Evolutionary conservation across 192 early-diverging fungal species (phyloP).

Genomic region (Coemansia sp.): DNA sequence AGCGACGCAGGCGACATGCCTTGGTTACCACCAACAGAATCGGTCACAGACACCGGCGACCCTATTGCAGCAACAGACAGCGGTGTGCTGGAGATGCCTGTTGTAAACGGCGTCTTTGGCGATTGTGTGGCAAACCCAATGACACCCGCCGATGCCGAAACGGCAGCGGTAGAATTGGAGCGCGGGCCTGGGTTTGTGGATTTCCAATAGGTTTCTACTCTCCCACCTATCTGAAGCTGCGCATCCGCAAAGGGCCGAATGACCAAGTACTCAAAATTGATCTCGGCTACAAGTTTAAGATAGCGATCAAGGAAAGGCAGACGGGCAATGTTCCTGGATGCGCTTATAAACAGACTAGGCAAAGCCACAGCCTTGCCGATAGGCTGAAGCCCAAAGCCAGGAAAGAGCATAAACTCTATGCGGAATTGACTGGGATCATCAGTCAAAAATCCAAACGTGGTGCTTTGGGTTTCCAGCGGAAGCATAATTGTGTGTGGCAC

Average conservation of each 20-base stretch:
- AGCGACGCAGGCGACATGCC: constrained; percentile 25
- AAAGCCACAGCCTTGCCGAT: constrained; percentile 87
- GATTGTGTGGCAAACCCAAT: constrained; percentile 19
- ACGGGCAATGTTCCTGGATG: constrained; percentile 34
- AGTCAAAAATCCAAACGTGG: constrained; percentile 83
- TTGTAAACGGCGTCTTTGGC: constrained; percentile 12
- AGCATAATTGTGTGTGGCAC: constrained; percentile 91
- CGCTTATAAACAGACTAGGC: constrained; percentile 62
- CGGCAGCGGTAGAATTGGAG: constrained; percentile 9
- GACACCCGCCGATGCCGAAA: not conserved
- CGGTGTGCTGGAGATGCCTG: constrained; percentile 24
- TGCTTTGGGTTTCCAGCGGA: constrained; percentile 69
- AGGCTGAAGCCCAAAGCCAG: constrained; percentile 94
- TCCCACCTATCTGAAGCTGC: constrained; percentile 90
- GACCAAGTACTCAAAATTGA: constrained; percentile 78
- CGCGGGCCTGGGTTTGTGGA: constrained; percentile 72
- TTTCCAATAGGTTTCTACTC: constrained; percentile 99
- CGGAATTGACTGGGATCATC: constrained; percentile 73
- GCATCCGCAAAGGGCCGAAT: constrained; percentile 88
- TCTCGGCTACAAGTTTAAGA: constrained; percentile 88
- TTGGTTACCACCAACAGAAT: constrained; percentile 21
- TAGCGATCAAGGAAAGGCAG: constrained; percentile 89
- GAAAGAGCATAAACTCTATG: constrained; percentile 93
- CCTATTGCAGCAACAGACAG: constrained; percentile 28
- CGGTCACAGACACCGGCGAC: constrained; percentile 38